phyloP scores from a whole-genome alignment of 345 rosid genomes.

The Carallia pectinifolia region DNA sequence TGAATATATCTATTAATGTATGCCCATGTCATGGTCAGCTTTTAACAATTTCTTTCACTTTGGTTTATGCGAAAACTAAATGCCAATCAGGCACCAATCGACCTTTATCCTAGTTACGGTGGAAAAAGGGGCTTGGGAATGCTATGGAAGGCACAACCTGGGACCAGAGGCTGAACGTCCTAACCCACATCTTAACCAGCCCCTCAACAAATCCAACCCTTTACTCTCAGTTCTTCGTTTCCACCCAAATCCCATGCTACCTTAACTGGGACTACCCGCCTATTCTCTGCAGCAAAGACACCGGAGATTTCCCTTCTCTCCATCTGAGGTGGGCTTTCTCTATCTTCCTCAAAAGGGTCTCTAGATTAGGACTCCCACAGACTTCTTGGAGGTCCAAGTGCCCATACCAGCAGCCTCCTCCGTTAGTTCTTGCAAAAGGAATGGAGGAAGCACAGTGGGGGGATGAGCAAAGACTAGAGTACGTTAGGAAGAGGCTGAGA shows the following conservation, averaged over 20 bases:
- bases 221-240: conserved; percentile 53
- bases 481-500: conserved; percentile 52
- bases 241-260: conserved; percentile 54
- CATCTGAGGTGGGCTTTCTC: conserved; percentile 50
- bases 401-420: conserved; percentile 77
- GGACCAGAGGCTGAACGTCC: conserved; percentile 43
- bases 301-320: conserved; percentile 24
- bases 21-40: too few species aligned
- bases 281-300: conserved; percentile 32
- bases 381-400: conserved; percentile 79
- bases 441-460: conserved; percentile 75
- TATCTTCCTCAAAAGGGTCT: conserved; percentile 51
- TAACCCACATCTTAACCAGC: conserved; percentile 56
- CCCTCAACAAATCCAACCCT: conserved; percentile 48
- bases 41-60: too few species aligned
- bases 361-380: conserved; percentile 48
- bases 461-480: conserved; percentile 48
- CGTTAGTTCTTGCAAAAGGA: conserved; percentile 58
- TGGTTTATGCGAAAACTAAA: too few species aligned
- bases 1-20: too few species aligned
- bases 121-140: background rate
- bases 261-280: conserved; percentile 80
- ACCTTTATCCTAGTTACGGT: background rate
- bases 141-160: conserved; percentile 37
- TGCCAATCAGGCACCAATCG: background rate